Evolutionary conservation across 2,329 filamentous ascomycete species (phyloP), one percentile per base, ranked within the genome.

Genomic region (Verticillium klebahnii): DNA sequence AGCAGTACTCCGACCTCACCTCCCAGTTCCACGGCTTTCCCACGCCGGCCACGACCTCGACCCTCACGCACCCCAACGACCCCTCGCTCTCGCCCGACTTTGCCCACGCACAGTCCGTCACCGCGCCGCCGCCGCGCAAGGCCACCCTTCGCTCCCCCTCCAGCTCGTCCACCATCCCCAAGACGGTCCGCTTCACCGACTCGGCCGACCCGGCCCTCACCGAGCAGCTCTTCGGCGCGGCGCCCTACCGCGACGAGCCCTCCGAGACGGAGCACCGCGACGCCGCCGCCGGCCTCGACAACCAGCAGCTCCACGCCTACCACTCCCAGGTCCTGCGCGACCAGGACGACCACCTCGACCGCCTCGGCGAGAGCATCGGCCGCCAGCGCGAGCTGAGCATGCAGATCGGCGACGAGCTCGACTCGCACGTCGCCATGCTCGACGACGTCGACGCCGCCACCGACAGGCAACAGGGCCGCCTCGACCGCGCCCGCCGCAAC

Each of bases 341-440:
- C 65, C 95, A 99, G 76, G 95, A 99, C 72, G 90, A 91, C 67
- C 93, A 97, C 74, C 83, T 99, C n/a, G 94, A 98, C 73, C 82
- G 85, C 11, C 80, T 99, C 4, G 92, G 93, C n/a, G 86, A 88
- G 70, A 92, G 87, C 62, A 97, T 99, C 68, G 85, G 91, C 4
- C 86, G 95, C 45, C 95, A 98, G 79, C 84, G 96, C 58, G 92
- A 98, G 78, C 82, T 99, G 64, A 93, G 90, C 72, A 96, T 97
- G 79, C 92, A 95, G 78, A 98, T 99, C 70, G 94, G 95, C 34
- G 91, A 97, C 73, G 95, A 99, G 81, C 82, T 99, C 39, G 95
- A 98, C 69, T 89, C 88, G 68, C 95, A 99, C 70, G 90, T 96
- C 40, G 83, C 89, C 68, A 82, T 99, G 81, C 81, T 99, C 34